A percentile compares a stretch with the other conserved stretches of the same genome.
phyloP scores from a whole-genome alignment of 2,329 filamentous ascomycete species.

The Sporothrix sp. region DNA sequence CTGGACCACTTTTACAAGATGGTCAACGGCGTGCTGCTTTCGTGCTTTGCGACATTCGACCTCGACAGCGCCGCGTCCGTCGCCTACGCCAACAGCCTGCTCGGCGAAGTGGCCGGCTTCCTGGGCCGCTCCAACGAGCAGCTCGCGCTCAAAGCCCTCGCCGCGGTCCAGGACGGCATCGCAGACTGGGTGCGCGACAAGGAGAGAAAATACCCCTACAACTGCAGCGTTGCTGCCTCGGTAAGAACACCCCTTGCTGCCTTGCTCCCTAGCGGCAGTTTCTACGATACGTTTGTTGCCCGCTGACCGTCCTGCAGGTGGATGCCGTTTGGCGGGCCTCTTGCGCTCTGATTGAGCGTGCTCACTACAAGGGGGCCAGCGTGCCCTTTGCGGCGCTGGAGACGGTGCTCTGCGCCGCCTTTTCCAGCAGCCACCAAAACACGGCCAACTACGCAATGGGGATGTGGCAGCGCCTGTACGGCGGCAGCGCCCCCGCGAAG shows the following conservation, averaged over 20 bases:
- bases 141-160: conserved; percentile 46
- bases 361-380: conserved; percentile 27
- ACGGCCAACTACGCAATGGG: conserved; percentile 42
- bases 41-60: conserved; percentile 38
- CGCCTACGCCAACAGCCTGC: conserved; percentile 33
- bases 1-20: conserved; percentile 58
- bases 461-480: conserved; percentile 61
- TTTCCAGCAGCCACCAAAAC: conserved; percentile 45
- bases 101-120: conserved; percentile 45
- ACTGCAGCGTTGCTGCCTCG: conserved; percentile 30
- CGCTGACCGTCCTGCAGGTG: conserved; percentile 11
- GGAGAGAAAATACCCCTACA: conserved; percentile 32
- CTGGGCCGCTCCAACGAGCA: conserved; percentile 38
- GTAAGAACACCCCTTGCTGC: conserved; percentile 28
- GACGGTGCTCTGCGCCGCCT: conserved; percentile 44
- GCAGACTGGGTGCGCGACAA: conserved; percentile 54
- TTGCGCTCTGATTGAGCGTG: conserved; percentile 30
- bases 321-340: conserved; percentile 42
- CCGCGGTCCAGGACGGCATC: conserved; percentile 52
- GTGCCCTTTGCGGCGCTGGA: conserved; percentile 45
- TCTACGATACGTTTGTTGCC: too few relatives aligned
- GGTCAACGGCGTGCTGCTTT: conserved; percentile 41
- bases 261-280: too few relatives aligned
- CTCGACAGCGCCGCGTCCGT: conserved; percentile 18
- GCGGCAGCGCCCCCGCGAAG: conserved; percentile 42